Evolutionary conservation across 169 alveolate genomes (phyloP), one percentile per base, ranked within the genome.

Genomic region (Plasmodium reichenowi): DNA sequence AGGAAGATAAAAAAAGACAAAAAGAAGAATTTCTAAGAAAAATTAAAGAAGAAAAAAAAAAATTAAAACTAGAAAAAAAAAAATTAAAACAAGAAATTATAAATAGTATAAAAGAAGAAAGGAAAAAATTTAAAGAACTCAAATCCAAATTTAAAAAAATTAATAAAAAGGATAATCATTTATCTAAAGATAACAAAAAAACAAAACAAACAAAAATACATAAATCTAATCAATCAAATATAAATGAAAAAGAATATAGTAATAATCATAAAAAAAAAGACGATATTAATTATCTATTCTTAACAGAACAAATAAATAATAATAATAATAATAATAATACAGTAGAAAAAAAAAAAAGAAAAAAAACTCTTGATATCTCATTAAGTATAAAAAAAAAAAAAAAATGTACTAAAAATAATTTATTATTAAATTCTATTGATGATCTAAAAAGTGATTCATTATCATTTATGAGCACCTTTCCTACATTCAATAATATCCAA

Each of bases 21-120:
- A 67, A 47, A 67, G 58, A 67, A 38, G 58, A 67, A 43, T n/a
- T 67, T 13, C 15, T 67, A 2, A 47, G 32, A 75, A 48, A 26
- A 20, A 10, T 22, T n/a, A 50, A 70, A 32, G 68, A 38, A 56
- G 58, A 73, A 29, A 58, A 58, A 17, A 56, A 73, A 59, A 73
- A 50, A 48, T 9, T 48, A 22, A 72, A 56, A 54, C 72, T 38
- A 38, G 45, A 38, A 52, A 73, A 38, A 56, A 73, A 58, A 54
- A 56, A 67, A 75, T 17, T 48, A 13, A 45, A 13, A 24, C 50
- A 70, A 32, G 68, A 73, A 32, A 73, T n/a, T 38, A 4, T 13
- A 20, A 67, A 17, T 15, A 43, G 54, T 13, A 15, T 13, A 26
- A 66, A 66, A 24, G 4, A 29, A 13, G 73, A 64, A 64, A 24